These are phyloP conservation scores for Osmanthus fragrans DNA, from an alignment of 257 asterid genomes.

Conservation along the genomic window DNA sequence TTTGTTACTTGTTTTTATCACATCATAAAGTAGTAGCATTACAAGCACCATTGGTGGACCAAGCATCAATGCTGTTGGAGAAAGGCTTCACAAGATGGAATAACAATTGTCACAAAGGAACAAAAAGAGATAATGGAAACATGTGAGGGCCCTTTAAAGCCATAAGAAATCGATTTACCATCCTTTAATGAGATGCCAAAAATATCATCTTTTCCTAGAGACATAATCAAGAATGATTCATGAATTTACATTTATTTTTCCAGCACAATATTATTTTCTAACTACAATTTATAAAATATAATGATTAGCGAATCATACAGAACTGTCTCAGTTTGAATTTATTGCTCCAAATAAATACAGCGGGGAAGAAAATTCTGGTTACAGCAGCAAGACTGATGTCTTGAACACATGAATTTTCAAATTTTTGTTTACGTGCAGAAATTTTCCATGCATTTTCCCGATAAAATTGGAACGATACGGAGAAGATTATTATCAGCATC, in stretches of 20 bases:
- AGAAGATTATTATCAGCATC: not conserved
- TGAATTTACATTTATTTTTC: conserved; percentile 1
- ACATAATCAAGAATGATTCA: conserved; percentile 1
- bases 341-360: conserved; percentile 27
- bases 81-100: conserved; percentile 35
- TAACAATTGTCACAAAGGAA: conserved; percentile 30
- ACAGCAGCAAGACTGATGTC: conserved; percentile 22
- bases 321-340: conserved; percentile 17
- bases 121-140: conserved; percentile 39
- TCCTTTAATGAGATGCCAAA: conserved; percentile 28
- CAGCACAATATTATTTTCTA: not conserved
- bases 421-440: not conserved
- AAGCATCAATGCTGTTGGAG: conserved; percentile 26
- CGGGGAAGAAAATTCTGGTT: conserved; percentile 13
- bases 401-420: conserved; percentile 18
- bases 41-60: conserved; percentile 30
- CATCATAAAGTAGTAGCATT: conserved; percentile 10
- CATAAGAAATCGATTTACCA: conserved; percentile 13
- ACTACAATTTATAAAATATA: not conserved
- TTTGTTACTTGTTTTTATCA: not conserved
- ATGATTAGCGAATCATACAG: not conserved
- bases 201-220: conserved; percentile 16
- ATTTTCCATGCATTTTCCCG: not conserved
- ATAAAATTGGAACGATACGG: not conserved
- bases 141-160: conserved; percentile 41